Conservation (phyloP, 176 grass and related monocot species). For the Calamus simplicifolius region DNA sequence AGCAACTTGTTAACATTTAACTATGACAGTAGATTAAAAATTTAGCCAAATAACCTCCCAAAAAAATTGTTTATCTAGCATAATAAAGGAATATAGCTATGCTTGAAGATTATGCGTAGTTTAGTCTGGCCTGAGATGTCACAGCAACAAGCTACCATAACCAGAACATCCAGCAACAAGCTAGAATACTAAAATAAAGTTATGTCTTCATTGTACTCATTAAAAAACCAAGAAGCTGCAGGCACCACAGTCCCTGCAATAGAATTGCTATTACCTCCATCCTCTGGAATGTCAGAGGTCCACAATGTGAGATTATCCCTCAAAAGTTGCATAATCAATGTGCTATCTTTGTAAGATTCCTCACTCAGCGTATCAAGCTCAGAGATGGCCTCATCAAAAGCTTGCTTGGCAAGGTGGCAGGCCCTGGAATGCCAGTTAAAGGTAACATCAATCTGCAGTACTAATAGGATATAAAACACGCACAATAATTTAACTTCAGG, state of each 20-base stretch:
- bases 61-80: no score
- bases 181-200: background rate
- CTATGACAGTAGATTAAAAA: no score
- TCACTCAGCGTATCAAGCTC: slow-evolving; percentile 50
- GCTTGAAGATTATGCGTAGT: no score
- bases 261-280: slow-evolving; percentile 31
- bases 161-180: no score
- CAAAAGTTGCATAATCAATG: slow-evolving; percentile 59
- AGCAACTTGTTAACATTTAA: no score
- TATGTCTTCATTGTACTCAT: background rate
- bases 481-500: no score
- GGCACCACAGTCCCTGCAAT: background rate
- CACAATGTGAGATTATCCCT: slow-evolving; percentile 61
- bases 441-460: slow-evolving; percentile 1
- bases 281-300: slow-evolving; percentile 54
- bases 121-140: no score
- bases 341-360: slow-evolving; percentile 66
- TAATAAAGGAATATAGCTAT: no score
- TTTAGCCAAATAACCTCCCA: no score
- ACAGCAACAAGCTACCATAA: no score
- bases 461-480: no score
- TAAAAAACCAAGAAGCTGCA: background rate
- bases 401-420: slow-evolving; percentile 56
- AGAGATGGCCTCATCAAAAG: slow-evolving; percentile 62
- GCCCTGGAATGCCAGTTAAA: slow-evolving; percentile 26